Base-by-base conservation (phyloP, 495 filamentous ascomycete species). In the Aspergillus olivimuriae region DNA sequence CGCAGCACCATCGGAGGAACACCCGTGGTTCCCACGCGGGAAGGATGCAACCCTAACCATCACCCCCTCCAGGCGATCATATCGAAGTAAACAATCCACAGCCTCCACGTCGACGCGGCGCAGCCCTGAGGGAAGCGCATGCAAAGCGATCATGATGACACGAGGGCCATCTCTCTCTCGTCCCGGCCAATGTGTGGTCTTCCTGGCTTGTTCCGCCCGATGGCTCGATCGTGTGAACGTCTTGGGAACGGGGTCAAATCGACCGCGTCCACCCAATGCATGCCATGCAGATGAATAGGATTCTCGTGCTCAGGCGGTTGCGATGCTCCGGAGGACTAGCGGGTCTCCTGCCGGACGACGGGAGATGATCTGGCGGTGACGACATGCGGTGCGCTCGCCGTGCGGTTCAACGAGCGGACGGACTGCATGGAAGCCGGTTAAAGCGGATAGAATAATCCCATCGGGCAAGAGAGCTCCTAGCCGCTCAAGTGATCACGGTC, bases 301-400 rank as follows among this genome's bases (percentile, higher is more conserved):
- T 28, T 34, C 40, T n/a, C 20, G 26, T 43, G 40, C 40, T 37
- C 39, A 41, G 22, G 15, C 22, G 32, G 9, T 41, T 24, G 23
- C 39, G 16, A 12, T 31, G 39, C 17, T 38, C 32, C 39, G 28
- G 33, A 32, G 38, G 4, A 34, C 36, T 28, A 16, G 41, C 44
- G 32, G 41, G 26, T 52, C 40, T 47, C 37, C 36, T 43, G 34
- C 40, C 33, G 39, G 34, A 33, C 26, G 16, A 50, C 40, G 36
- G 22, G 24, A 35, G 23, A 46, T 47, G 39, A 56, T 60, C 51
- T 60, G 55, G 63, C 61, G 60, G 62, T 64, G 60, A 46, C 47
- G 34, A 34, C 47, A 11, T 11, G 31, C 28, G 41, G 35, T 30
- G 36, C 37, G 17, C 41, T 41, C 41, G n/a, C n/a, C n/a, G n/a